These are phyloP conservation scores for Elsinoe batatas DNA, from an alignment of 2,329 filamentous ascomycete genomes.

Conservation along the genomic window DNA sequence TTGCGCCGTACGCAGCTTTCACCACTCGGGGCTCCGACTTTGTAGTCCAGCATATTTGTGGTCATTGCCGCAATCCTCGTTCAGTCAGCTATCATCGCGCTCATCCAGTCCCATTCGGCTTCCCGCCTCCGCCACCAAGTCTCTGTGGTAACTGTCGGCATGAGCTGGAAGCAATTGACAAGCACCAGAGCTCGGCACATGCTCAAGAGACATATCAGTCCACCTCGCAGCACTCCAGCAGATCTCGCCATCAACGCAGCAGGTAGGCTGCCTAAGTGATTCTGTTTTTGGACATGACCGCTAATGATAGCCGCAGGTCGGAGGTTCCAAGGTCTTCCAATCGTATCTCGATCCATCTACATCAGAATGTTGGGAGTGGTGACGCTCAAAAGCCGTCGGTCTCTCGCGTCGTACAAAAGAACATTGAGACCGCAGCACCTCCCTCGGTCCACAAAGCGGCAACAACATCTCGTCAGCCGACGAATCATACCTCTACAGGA, in stretches of 20 bases:
- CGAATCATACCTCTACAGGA: not conserved
- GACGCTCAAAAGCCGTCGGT: not conserved
- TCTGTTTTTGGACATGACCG: not conserved
- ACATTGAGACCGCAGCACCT: not conserved
- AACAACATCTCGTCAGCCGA: not conserved
- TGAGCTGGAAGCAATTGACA: not conserved
- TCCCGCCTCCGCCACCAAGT: slow-evolving; percentile 24
- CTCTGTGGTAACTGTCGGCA: slow-evolving; percentile 27
- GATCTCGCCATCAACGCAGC: slow-evolving; percentile 1
- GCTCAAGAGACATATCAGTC: not conserved
- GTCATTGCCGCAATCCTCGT: slow-evolving; percentile 25
- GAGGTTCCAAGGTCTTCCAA: slow-evolving; percentile 2
- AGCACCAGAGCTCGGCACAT: not conserved
- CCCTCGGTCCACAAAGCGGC: not conserved
- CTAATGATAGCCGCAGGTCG: not conserved
- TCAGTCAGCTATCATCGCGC: slow-evolving; percentile 26
- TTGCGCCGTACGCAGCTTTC: slow-evolving; percentile 2
- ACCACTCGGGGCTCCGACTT: slow-evolving; percentile 10
- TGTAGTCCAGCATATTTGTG: slow-evolving; percentile 24
- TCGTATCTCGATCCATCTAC: slow-evolving; percentile 11
- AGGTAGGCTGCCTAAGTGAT: not conserved
- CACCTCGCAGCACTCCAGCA: not conserved
- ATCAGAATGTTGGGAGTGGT: not conserved
- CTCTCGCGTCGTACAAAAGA: not conserved
- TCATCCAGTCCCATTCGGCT: slow-evolving; percentile 25